phyloP scores from a whole-genome alignment of 2,329 filamentous ascomycete genomes.

The Aspergillus sp. region DNA sequence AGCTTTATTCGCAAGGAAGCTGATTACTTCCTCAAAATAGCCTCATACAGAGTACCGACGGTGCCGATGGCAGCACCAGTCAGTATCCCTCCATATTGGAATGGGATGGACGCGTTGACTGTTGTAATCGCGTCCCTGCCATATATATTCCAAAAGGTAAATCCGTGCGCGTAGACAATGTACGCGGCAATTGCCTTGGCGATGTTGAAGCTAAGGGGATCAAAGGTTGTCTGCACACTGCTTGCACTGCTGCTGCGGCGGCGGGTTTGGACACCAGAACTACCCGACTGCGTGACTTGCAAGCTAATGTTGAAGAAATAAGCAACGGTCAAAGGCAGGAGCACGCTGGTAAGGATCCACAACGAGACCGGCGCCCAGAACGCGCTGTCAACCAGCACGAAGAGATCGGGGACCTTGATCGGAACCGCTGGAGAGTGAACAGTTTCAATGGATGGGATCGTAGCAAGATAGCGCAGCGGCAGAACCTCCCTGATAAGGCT shows the following conservation, averaged over 20 bases:
- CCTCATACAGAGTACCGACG: conserved; percentile 47
- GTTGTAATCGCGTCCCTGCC: conserved; percentile 34
- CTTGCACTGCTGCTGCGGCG: conserved; percentile 2
- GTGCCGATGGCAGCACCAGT: conserved; percentile 43
- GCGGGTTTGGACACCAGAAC: conserved; percentile 27
- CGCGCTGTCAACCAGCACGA: conserved; percentile 68
- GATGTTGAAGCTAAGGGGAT: conserved; percentile 88
- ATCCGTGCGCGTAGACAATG: conserved; percentile 67
- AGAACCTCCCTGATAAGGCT: conserved; percentile 70
- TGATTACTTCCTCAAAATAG: conserved; percentile 43
- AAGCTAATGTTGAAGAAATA: conserved; percentile 90
- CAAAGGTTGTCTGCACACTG: conserved; percentile 50
- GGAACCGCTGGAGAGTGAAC: conserved; percentile 59
- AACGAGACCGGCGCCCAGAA: conserved; percentile 84
- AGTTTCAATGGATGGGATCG: conserved; percentile 62
- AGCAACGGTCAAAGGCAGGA: conserved; percentile 69
- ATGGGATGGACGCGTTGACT: conserved; percentile 40
- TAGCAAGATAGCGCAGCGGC: conserved; percentile 69
- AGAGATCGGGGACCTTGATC: conserved; percentile 76
- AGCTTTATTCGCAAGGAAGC: not conserved
- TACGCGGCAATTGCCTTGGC: conserved; percentile 80
- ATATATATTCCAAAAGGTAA: conserved; percentile 40
- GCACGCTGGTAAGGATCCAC: conserved; percentile 71
- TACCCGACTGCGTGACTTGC: conserved; percentile 37
- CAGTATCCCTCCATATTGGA: conserved; percentile 40